Conservation (phyloP, 139 green algal genomes). For the Gonium pectorale region DNA sequence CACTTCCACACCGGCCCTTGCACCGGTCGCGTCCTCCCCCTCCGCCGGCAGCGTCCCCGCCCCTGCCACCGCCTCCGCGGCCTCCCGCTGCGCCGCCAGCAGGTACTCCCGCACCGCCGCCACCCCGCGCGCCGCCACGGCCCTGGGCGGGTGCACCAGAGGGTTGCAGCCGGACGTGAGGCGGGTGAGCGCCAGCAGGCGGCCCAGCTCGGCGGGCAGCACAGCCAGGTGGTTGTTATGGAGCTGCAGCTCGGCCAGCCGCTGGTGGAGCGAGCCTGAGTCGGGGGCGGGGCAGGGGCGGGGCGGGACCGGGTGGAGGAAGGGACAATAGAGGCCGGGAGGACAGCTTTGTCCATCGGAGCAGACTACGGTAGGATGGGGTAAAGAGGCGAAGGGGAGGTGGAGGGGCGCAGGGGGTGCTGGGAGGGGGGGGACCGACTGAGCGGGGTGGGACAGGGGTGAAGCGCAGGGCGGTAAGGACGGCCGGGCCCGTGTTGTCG, state of each 20-base stretch:
- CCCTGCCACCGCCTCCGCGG: background rate
- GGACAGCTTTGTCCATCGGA: too few relatives aligned
- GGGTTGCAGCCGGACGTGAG: conserved; percentile 34
- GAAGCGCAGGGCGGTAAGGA: too few relatives aligned
- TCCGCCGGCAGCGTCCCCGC: background rate
- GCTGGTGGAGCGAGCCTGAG: conserved; percentile 9
- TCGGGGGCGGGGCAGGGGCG: background rate
- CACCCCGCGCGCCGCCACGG: background rate
- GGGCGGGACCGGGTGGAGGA: too few relatives aligned
- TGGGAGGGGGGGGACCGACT: too few relatives aligned
- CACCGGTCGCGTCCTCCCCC: background rate
- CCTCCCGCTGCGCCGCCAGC: background rate
- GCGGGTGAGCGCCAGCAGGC: conserved; percentile 6
- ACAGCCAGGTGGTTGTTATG: conserved; percentile 38
- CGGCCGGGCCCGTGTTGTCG: too few relatives aligned
- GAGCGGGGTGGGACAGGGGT: too few relatives aligned
- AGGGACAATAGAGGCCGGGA: too few relatives aligned
- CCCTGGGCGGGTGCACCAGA: conserved; percentile 20
- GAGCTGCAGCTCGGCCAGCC: conserved; percentile 33
- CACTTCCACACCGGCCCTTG: too few relatives aligned
- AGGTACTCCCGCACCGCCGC: conserved; percentile 38
- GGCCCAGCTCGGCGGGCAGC: conserved; percentile 25
- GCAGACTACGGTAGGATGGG: too few relatives aligned
- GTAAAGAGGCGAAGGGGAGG: too few relatives aligned
- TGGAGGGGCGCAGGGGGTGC: too few relatives aligned